These are phyloP conservation scores for Hygrophoropsis aurantiaca DNA, from an alignment of 768 basidiomycete species.

Conservation along the genomic window DNA sequence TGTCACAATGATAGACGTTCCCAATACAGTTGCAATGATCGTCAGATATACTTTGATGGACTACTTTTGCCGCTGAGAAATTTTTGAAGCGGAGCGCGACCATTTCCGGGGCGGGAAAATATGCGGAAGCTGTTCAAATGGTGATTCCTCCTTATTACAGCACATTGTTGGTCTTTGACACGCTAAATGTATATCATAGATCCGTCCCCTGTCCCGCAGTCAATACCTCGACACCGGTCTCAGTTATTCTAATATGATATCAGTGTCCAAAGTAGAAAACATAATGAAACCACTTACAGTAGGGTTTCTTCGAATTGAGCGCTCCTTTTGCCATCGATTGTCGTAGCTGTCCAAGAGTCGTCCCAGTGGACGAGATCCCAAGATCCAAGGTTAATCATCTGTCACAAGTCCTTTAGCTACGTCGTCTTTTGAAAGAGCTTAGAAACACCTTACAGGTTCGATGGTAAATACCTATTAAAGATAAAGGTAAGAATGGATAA, in stretches of 20 bases:
- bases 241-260: conserved; percentile 67
- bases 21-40: conserved; percentile 9
- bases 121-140: conserved; percentile 14
- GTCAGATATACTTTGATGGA: conserved; percentile 22
- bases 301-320: conserved; percentile 99
- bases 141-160: conserved; percentile 4
- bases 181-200: conserved; percentile 14
- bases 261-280: conserved; percentile 4
- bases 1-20: conserved; percentile 17
- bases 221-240: conserved; percentile 85
- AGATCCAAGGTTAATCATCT: conserved; percentile 93
- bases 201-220: conserved; percentile 52
- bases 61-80: conserved; percentile 19
- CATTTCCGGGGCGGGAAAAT: background rate
- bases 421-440: conserved; percentile 5
- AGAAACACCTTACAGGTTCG: conserved; percentile 57
- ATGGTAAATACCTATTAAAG: conserved; percentile 64
- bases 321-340: conserved; percentile 83
- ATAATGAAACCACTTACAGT: conserved; percentile 57
- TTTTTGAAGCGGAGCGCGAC: conserved; percentile 15
- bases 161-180: background rate
- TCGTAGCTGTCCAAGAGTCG: conserved; percentile 96
- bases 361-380: conserved; percentile 86
- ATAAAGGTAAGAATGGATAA: conserved; percentile 1
- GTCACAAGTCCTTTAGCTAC: conserved; percentile 12